Evolutionary conservation across 169 alveolate species (phyloP).

Genomic region (Eimeria maxima): DNA sequence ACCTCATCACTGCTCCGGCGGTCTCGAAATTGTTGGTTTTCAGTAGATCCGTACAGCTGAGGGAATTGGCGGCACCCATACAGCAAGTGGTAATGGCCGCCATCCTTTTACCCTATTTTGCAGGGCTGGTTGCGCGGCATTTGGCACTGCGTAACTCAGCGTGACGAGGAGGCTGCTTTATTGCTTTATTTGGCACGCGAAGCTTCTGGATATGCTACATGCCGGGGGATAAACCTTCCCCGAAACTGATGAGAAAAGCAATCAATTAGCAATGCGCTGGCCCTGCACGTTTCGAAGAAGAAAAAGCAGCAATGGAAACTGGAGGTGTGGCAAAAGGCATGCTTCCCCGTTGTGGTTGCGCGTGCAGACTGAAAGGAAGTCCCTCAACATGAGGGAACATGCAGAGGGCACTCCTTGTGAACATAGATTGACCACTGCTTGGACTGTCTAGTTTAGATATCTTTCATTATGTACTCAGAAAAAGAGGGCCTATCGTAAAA

Average conservation of each 20-base stretch:
- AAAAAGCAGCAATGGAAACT: neutral
- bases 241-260: neutral
- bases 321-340: neutral
- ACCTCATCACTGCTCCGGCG: neutral
- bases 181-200: neutral
- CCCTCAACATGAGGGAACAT: neutral
- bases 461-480: neutral
- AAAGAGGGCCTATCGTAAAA: neutral
- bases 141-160: neutral
- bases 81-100: too few relatives aligned
- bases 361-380: too few relatives aligned
- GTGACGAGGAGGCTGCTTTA: neutral
- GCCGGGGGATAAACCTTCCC: neutral
- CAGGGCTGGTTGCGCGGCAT: neutral
- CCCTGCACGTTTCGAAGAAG: neutral
- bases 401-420: neutral
- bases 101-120: too few relatives aligned
- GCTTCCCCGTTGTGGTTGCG: too few relatives aligned
- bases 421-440: neutral
- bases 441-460: neutral
- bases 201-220: neutral
- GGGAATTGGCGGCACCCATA: neutral
- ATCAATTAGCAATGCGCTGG: neutral
- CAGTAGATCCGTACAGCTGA: neutral
- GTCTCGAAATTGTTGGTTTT: neutral